Conservation (phyloP, 2,329 filamentous ascomycete genomes). For the Penicillium nordicum region DNA sequence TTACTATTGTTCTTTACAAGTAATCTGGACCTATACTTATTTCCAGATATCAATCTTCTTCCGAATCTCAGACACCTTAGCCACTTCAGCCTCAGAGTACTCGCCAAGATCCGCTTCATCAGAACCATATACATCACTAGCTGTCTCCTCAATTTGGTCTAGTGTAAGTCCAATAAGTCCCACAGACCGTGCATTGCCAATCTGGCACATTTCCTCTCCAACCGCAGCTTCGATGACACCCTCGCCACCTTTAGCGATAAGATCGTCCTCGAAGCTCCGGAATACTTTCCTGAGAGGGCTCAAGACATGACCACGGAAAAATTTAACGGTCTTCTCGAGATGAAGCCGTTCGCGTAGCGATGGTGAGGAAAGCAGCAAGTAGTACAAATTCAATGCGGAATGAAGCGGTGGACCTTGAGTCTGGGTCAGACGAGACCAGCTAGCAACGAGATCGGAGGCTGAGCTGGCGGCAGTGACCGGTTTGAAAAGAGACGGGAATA, state of each 20-base stretch:
- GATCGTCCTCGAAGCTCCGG: conserved; percentile 32
- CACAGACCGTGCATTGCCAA: conserved; percentile 36
- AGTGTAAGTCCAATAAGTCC: conserved; percentile 32
- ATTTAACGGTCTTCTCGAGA: conserved; percentile 37
- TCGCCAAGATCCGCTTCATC: conserved; percentile 27
- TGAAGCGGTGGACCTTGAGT: conserved; percentile 49
- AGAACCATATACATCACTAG: conserved; percentile 28
- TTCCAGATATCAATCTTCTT: conserved; percentile 22
- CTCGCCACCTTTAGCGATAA: conserved; percentile 35
- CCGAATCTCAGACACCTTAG: conserved; percentile 26
- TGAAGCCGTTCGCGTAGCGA: conserved; percentile 48
- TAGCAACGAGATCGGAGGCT: conserved; percentile 37
- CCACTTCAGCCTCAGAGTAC: conserved; percentile 31
- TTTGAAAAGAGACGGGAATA: conserved; percentile 54
- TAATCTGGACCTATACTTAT: neutral
- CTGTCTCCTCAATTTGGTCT: conserved; percentile 36
- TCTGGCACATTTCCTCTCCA: conserved; percentile 33
- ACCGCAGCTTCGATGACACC: conserved; percentile 35
- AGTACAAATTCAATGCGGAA: conserved; percentile 58
- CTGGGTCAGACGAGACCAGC: conserved; percentile 51
- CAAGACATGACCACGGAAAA: conserved; percentile 34
- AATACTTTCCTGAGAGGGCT: conserved; percentile 33
- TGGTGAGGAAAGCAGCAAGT: conserved; percentile 51
- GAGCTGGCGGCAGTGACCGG: conserved; percentile 43
- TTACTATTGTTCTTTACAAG: neutral